These are phyloP conservation scores for Cymbopogon flexuosus DNA, from an alignment of 202 grass and related monocot species.

Conservation along the genomic window DNA sequence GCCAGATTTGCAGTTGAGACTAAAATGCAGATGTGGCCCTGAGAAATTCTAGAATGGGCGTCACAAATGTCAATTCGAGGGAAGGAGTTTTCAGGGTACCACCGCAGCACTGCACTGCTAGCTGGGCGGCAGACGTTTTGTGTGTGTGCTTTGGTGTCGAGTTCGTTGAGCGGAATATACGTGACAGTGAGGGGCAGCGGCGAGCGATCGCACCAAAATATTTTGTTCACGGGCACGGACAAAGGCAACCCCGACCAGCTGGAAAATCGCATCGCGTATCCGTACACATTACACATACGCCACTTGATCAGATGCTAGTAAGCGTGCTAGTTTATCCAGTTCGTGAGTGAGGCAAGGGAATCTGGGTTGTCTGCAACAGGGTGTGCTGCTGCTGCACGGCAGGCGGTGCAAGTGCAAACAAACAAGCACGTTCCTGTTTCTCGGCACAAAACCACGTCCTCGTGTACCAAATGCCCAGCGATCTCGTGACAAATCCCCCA, in stretches of 20 bases:
- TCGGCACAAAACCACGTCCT: constrained; percentile 4
- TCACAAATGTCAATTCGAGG: background rate
- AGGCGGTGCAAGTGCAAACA: background rate
- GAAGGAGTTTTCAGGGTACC: background rate
- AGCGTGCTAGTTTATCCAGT: background rate
- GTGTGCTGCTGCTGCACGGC: background rate
- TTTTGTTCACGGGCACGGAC: constrained; percentile 8
- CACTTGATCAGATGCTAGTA: background rate
- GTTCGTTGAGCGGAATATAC: constrained; percentile 8
- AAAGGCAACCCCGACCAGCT: background rate
- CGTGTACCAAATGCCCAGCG: constrained; percentile 2
- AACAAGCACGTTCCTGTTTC: constrained; percentile 13
- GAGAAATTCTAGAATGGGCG: background rate
- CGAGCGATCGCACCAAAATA: background rate
- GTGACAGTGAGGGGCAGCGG: background rate
- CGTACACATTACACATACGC: background rate
- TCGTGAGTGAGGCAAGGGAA: constrained; percentile 5
- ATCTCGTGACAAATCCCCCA: constrained; percentile 9
- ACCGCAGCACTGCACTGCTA: background rate
- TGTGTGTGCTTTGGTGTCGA: background rate
- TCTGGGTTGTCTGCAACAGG: constrained; percentile 20
- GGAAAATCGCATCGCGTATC: background rate
- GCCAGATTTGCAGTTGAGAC: background rate
- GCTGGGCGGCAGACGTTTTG: background rate
- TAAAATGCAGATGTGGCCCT: background rate